phyloP scores from a whole-genome alignment of 805 yeast species.

The Myxozyma geophila region DNA sequence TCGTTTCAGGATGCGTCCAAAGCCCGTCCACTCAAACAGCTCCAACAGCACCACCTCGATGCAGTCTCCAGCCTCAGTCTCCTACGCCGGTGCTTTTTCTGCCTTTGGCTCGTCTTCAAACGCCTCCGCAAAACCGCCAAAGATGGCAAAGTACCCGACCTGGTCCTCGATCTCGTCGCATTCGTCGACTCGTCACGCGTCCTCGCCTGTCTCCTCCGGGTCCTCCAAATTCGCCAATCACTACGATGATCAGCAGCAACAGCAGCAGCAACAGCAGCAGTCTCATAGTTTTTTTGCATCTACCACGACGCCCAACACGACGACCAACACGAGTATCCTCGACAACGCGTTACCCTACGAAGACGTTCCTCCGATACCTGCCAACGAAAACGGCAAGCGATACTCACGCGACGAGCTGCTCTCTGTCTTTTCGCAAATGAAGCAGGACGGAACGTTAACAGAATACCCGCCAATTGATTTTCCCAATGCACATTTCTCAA shows the following conservation, averaged over 20 bases:
- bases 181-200: not conserved
- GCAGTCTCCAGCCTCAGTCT: not conserved
- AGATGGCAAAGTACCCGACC: slow-evolving; percentile 14
- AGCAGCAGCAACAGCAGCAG: not conserved
- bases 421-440: slow-evolving; percentile 20
- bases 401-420: slow-evolving; percentile 31
- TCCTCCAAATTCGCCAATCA: not conserved
- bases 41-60: slow-evolving; percentile 3
- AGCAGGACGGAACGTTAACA: slow-evolving; percentile 12
- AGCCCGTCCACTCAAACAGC: slow-evolving; percentile 13
- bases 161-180: slow-evolving; percentile 18
- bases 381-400: slow-evolving; percentile 27
- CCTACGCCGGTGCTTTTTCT: not conserved
- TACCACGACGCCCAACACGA: not conserved
- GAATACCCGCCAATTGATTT: slow-evolving; percentile 11
- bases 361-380: slow-evolving; percentile 22
- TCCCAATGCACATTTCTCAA: slow-evolving; percentile 9
- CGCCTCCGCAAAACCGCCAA: slow-evolving; percentile 6
- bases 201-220: not conserved
- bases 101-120: not conserved
- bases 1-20: slow-evolving; percentile 28
- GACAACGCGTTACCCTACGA: not conserved
- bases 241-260: slow-evolving; percentile 1
- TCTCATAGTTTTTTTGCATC: too few relatives aligned
- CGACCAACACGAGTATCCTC: not conserved